A percentile compares a stretch with the other conserved stretches of the same genome.
These are phyloP conservation scores for Fusarium beomiforme DNA, from an alignment of 2,329 filamentous ascomycete genomes.

Conservation along the genomic window DNA sequence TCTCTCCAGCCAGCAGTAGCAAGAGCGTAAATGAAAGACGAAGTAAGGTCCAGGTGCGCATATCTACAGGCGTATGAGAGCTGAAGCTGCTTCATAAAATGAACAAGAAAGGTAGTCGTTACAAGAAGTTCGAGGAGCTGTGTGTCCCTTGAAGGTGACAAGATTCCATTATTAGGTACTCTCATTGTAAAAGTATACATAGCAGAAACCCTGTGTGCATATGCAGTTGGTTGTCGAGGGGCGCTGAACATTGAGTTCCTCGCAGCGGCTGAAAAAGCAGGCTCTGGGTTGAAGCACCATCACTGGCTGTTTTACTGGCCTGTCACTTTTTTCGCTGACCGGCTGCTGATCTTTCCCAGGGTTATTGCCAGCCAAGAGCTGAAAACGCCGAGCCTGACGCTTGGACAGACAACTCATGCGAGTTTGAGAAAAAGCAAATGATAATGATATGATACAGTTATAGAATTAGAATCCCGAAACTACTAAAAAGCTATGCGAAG, in stretches of 20 bases:
- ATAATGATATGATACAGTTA: too few relatives aligned
- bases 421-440: too few relatives aligned
- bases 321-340: neutral
- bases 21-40: neutral
- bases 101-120: neutral
- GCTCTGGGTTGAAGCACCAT: neutral
- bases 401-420: neutral
- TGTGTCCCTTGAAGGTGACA: too few relatives aligned
- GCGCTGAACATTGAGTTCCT: neutral
- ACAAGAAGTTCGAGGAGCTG: too few relatives aligned
- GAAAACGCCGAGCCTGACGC: neutral
- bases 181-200: neutral
- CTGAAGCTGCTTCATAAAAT: neutral
- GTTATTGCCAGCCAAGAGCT: neutral
- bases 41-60: neutral
- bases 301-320: neutral
- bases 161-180: too few relatives aligned
- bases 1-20: neutral
- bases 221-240: neutral
- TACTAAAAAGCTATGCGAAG: too few relatives aligned
- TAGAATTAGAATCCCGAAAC: too few relatives aligned
- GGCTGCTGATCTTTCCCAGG: neutral
- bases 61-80: neutral
- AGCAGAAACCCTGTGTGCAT: neutral
- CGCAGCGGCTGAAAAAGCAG: neutral